Percentiles rank a stretch among this genome's conserved stretches.
Evolutionary conservation across 2,329 filamentous ascomycete genomes (phyloP).

Genomic region (Alternaria viburni): DNA sequence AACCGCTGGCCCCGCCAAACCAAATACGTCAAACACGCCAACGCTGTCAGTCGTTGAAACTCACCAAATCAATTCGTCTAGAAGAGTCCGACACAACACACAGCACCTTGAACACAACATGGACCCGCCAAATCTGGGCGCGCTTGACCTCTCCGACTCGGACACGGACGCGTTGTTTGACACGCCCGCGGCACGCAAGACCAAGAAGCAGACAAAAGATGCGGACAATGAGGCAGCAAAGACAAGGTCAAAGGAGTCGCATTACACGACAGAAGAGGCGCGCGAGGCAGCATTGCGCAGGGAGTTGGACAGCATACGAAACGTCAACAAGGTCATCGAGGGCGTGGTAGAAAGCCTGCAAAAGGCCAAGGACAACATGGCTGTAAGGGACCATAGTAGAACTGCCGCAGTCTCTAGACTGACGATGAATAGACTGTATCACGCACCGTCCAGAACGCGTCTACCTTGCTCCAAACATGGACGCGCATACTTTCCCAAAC

Average conservation of each 20-base stretch:
- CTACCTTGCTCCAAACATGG: constrained; percentile 91
- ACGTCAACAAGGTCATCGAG: constrained; percentile 88
- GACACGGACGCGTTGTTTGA: constrained; percentile 64
- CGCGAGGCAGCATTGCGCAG: constrained; percentile 76
- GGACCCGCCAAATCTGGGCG: constrained; percentile 57
- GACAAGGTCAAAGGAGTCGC: constrained; percentile 55
- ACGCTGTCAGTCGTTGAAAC: constrained; percentile 1
- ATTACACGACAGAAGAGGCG: constrained; percentile 68
- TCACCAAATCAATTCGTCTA: not conserved
- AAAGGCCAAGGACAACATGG: constrained; percentile 78
- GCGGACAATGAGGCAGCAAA: constrained; percentile 42
- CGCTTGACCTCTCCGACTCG: constrained; percentile 61
- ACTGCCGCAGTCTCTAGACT: constrained; percentile 5
- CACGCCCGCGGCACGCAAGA: constrained; percentile 56
- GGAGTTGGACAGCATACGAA: constrained; percentile 82
- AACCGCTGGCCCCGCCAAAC: constrained; percentile 21
- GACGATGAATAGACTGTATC: constrained; percentile 71
- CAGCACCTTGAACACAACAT: constrained; percentile 17
- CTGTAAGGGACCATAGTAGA: constrained; percentile 56
- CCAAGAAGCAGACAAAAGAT: constrained; percentile 46
- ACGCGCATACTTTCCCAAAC: constrained; percentile 95
- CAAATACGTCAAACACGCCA: constrained; percentile 38
- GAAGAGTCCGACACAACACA: not conserved
- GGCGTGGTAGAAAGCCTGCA: constrained; percentile 74
- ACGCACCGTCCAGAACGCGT: constrained; percentile 83